Conservation (phyloP, 305 asterid genomes). For the Fraxinus latifolia region DNA sequence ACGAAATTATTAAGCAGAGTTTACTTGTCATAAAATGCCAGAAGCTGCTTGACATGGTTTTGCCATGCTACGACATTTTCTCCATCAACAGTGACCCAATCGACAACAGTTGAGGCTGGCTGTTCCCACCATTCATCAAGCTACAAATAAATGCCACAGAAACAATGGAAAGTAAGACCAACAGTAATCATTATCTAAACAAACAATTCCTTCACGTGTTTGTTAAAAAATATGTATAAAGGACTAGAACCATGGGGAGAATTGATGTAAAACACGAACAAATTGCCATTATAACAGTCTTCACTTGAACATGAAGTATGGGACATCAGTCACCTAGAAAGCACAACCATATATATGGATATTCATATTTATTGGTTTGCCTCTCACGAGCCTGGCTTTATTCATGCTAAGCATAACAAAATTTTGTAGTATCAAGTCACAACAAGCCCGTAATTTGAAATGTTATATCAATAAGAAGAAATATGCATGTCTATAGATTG, state of each 20-base stretch:
- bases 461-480: too few relatives aligned
- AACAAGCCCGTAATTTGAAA: not conserved
- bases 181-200: not conserved
- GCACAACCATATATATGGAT: not conserved
- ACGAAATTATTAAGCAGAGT: slow-evolving; percentile 11
- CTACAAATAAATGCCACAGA: slow-evolving; percentile 37
- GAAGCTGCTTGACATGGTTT: slow-evolving; percentile 91
- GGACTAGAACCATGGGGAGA: not conserved
- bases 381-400: not conserved
- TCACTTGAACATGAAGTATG: not conserved
- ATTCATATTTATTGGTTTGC: not conserved
- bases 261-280: not conserved
- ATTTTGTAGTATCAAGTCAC: not conserved
- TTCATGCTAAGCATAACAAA: not conserved
- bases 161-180: not conserved
- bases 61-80: slow-evolving; percentile 93
- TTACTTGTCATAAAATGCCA: slow-evolving; percentile 78
- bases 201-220: not conserved
- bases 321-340: not conserved
- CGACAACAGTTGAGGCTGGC: slow-evolving; percentile 91
- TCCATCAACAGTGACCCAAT: slow-evolving; percentile 93
- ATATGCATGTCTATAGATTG: too few relatives aligned
- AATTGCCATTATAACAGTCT: not conserved
- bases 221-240: not conserved
- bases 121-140: slow-evolving; percentile 99